Evolutionary conservation across 768 basidiomycete species (phyloP).

Genomic region (Daedaleopsis sinensis): DNA sequence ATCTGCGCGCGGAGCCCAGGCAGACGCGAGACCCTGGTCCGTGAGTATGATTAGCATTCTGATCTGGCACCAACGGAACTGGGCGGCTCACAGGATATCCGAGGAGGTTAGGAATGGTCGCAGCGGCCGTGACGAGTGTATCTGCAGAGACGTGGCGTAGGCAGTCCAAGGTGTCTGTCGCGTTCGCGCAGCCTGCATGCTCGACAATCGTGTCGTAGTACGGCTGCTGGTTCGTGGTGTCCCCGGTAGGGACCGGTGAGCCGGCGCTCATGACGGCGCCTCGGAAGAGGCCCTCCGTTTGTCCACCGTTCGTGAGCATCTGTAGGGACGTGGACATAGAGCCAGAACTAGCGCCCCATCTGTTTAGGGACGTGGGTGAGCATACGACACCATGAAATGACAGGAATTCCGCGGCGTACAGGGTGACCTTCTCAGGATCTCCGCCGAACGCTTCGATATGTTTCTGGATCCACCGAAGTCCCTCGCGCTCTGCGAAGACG

Average conservation of each 20-base stretch:
- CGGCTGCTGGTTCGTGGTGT: slow-evolving; percentile 28
- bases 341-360: slow-evolving; percentile 43
- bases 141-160: slow-evolving; percentile 41
- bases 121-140: slow-evolving; percentile 34
- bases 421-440: slow-evolving; percentile 47
- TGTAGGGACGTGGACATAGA: slow-evolving; percentile 38
- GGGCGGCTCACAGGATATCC: slow-evolving; percentile 34
- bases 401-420: slow-evolving; percentile 25
- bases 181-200: slow-evolving; percentile 37
- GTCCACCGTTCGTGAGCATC: slow-evolving; percentile 29
- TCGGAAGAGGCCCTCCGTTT: slow-evolving; percentile 30
- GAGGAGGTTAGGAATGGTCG: slow-evolving; percentile 35
- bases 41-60: slow-evolving; percentile 20
- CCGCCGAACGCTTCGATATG: slow-evolving; percentile 49
- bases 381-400: no score
- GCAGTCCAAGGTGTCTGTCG: slow-evolving; percentile 44
- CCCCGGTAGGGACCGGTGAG: slow-evolving; percentile 15
- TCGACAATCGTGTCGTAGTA: slow-evolving; percentile 46
- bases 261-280: slow-evolving; percentile 42
- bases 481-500: slow-evolving; percentile 6
- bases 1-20: slow-evolving; percentile 53
- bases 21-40: slow-evolving; percentile 42
- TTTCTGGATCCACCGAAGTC: slow-evolving; percentile 41
- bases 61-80: slow-evolving; percentile 38
- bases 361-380: slow-evolving; percentile 22